phyloP scores from a whole-genome alignment of 164 flowering plant genomes.

The Stephania cephalantha region DNA sequence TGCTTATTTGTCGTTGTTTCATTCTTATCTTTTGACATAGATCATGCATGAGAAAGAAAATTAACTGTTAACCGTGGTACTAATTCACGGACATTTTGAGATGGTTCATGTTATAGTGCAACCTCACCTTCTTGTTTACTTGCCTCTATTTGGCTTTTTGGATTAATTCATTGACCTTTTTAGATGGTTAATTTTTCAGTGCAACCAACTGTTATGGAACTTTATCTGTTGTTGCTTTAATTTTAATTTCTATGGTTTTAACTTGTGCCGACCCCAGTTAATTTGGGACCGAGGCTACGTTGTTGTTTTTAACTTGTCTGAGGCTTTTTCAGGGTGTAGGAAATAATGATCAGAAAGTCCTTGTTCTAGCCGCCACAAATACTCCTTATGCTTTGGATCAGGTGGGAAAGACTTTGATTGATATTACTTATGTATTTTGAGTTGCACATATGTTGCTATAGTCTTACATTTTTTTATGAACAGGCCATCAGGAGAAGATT shows the following conservation, averaged over 20 bases:
- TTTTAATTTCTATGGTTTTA: slow-evolving; percentile 7
- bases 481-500: slow-evolving; percentile 93
- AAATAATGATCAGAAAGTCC: slow-evolving; percentile 86
- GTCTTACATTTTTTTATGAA: slow-evolving; percentile 5
- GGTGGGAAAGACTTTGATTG: slow-evolving; percentile 31
- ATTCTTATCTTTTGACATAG: background rate
- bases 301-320: slow-evolving; percentile 5
- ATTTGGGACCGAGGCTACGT: no score
- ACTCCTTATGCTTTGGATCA: slow-evolving; percentile 98
- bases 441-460: background rate
- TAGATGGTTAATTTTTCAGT: background rate
- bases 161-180: background rate
- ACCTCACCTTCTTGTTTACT: no score
- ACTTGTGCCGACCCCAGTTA: no score
- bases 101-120: no score
- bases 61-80: background rate
- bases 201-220: background rate
- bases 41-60: background rate
- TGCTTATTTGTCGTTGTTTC: background rate
- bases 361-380: slow-evolving; percentile 98
- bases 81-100: background rate
- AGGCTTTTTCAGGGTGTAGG: slow-evolving; percentile 76
- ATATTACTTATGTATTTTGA: background rate
- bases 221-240: background rate
- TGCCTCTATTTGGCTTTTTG: background rate